Evolutionary conservation across 177 flowering plant genomes (phyloP).

Genomic region (Vitis hybrid): DNA sequence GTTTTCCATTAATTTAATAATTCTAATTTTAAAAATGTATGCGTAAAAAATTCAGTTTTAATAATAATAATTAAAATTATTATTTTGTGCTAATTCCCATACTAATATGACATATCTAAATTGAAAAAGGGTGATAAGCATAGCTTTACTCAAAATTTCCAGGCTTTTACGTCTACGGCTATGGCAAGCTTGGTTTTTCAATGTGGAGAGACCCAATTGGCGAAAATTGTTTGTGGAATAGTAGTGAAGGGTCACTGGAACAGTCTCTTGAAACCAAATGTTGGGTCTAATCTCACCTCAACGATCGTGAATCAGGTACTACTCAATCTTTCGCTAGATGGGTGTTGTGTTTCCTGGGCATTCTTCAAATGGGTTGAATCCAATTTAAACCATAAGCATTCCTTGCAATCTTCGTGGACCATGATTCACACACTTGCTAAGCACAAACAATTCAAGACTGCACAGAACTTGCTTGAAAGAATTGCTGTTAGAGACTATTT

Average conservation of each 20-base stretch:
- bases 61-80: no score
- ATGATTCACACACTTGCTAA: slow-evolving; percentile 68
- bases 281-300: slow-evolving; percentile 42
- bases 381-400: slow-evolving; percentile 56
- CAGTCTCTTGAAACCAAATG: slow-evolving; percentile 36
- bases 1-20: no score
- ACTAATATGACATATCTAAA: no score
- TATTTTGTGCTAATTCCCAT: no score
- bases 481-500: slow-evolving; percentile 60
- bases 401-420: slow-evolving; percentile 68
- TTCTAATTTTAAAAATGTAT: no score
- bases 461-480: slow-evolving; percentile 63
- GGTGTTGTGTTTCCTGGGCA: slow-evolving; percentile 46
- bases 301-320: slow-evolving; percentile 40
- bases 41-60: no score
- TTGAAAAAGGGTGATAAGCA: no score
- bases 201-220: slow-evolving; percentile 26
- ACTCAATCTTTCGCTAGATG: slow-evolving; percentile 29
- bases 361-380: slow-evolving; percentile 73
- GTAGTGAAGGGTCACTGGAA: slow-evolving; percentile 65
- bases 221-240: slow-evolving; percentile 38
- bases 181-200: slow-evolving; percentile 11
- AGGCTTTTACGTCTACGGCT: neutral
- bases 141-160: no score
- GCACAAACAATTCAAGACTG: slow-evolving; percentile 53